phyloP scores from a whole-genome alignment of 2,329 filamentous ascomycete genomes.

The Colletotrichum musicola region DNA sequence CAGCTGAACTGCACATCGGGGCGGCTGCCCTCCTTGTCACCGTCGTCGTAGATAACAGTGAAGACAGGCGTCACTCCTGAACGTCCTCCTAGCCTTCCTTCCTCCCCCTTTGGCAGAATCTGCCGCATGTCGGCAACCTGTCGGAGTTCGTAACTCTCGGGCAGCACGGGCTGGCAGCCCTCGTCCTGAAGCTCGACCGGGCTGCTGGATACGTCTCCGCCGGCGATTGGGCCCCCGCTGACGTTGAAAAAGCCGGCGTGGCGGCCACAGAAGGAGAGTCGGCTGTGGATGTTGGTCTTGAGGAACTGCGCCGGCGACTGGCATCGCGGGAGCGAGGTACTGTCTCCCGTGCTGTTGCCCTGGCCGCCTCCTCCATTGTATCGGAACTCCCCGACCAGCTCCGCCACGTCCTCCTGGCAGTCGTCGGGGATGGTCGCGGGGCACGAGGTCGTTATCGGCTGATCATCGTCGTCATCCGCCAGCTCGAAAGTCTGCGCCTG shows the following conservation, averaged over 20 bases:
- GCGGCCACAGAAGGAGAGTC: background rate
- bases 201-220: background rate
- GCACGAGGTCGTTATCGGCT: background rate
- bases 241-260: constrained; percentile 7
- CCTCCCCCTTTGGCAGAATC: background rate
- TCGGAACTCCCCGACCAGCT: background rate
- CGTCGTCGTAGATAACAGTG: background rate
- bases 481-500: constrained; percentile 4
- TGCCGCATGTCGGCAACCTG: constrained; percentile 13
- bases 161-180: constrained; percentile 1
- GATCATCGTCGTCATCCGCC: background rate
- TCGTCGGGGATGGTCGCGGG: background rate
- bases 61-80: background rate
- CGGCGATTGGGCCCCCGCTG: background rate
- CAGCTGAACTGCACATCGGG: background rate
- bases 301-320: constrained; percentile 1
- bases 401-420: background rate
- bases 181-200: background rate
- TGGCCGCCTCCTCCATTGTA: background rate
- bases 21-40: background rate
- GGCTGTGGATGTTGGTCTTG: constrained; percentile 3
- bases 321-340: background rate
- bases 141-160: constrained; percentile 2
- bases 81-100: background rate
- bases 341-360: background rate